A percentile compares a stretch with the other conserved stretches of the same genome.
Evolutionary conservation across 371 early-diverging fungal species (phyloP).

Genomic region (Neoconidiobolus thromboides): DNA sequence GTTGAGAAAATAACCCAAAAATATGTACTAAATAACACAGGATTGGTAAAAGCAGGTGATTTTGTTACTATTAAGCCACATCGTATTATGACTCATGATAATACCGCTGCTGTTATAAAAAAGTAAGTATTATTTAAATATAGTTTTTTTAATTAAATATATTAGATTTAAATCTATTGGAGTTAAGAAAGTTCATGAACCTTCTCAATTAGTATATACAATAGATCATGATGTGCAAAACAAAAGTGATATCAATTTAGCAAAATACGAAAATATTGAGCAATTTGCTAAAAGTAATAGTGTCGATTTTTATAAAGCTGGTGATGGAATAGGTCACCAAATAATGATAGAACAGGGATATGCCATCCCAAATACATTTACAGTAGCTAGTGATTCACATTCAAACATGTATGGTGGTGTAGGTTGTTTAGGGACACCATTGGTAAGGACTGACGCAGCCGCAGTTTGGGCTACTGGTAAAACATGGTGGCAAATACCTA

Average conservation of each 20-base stretch:
- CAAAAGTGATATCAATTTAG: slow-evolving; percentile 59
- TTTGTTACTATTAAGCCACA: slow-evolving; percentile 81
- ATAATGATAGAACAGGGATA: slow-evolving; percentile 92
- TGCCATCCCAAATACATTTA: slow-evolving; percentile 76
- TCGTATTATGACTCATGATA: slow-evolving; percentile 89
- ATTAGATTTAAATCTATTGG: slow-evolving; percentile 75
- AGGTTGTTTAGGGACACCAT: slow-evolving; percentile 83
- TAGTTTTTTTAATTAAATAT: background rate
- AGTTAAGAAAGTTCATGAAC: slow-evolving; percentile 52
- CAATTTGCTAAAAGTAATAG: slow-evolving; percentile 60
- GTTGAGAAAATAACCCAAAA: background rate
- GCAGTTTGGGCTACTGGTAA: slow-evolving; percentile 92
- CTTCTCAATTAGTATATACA: slow-evolving; percentile 80
- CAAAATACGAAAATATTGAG: slow-evolving; percentile 70
- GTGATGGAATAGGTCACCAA: slow-evolving; percentile 93
- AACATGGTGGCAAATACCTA: slow-evolving; percentile 96
- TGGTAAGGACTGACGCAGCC: slow-evolving; percentile 92
- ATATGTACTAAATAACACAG: background rate
- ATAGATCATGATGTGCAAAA: slow-evolving; percentile 95
- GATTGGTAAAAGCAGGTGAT: slow-evolving; percentile 30
- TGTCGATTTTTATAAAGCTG: slow-evolving; percentile 87
- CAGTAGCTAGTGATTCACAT: slow-evolving; percentile 93
- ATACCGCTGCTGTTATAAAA: slow-evolving; percentile 81
- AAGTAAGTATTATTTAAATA: slow-evolving; percentile 29
- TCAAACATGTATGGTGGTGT: slow-evolving; percentile 97